Conservation (phyloP, 306 rosid genomes). For the Begonia loranthoides region DNA sequence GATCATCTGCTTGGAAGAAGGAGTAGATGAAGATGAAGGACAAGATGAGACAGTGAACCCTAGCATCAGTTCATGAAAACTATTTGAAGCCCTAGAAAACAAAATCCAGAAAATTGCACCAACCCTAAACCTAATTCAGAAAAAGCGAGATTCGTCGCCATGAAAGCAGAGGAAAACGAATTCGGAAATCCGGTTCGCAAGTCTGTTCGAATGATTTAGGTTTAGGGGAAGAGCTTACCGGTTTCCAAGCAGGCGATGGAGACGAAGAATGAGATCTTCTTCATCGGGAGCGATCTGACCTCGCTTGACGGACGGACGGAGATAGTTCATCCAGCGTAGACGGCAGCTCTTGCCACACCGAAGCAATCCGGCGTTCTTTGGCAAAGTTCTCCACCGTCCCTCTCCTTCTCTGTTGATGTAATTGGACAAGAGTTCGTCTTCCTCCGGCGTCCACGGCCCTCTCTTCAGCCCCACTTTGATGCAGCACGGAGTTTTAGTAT, state of each 20-base stretch:
- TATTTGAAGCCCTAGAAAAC: too few species aligned
- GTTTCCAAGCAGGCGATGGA: slow-evolving; percentile 86
- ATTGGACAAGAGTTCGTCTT: slow-evolving; percentile 36
- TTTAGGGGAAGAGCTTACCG: slow-evolving; percentile 13
- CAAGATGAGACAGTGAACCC: too few species aligned
- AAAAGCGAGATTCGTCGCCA: too few species aligned
- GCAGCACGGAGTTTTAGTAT: slow-evolving; percentile 37
- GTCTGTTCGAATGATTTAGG: neutral
- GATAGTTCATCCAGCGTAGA: slow-evolving; percentile 91
- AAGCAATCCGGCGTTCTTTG: slow-evolving; percentile 59
- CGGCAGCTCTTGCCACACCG: slow-evolving; percentile 91
- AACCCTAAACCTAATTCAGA: too few species aligned
- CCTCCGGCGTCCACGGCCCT: slow-evolving; percentile 82
- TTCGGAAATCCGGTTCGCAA: neutral
- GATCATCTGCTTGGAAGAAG: too few species aligned
- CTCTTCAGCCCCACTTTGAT: slow-evolving; percentile 50
- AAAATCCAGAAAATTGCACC: too few species aligned
- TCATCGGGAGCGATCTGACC: slow-evolving; percentile 87
- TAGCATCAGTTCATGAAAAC: too few species aligned
- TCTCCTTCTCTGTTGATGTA: slow-evolving; percentile 68
- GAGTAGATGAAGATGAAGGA: too few species aligned
- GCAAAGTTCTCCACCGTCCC: slow-evolving; percentile 78
- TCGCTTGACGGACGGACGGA: slow-evolving; percentile 78
- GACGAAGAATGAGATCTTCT: slow-evolving; percentile 89
- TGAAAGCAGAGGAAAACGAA: too few species aligned